These are phyloP conservation scores for Coleophoma eucalyptorum DNA, from an alignment of 2,329 filamentous ascomycete genomes.

Conservation along the genomic window DNA sequence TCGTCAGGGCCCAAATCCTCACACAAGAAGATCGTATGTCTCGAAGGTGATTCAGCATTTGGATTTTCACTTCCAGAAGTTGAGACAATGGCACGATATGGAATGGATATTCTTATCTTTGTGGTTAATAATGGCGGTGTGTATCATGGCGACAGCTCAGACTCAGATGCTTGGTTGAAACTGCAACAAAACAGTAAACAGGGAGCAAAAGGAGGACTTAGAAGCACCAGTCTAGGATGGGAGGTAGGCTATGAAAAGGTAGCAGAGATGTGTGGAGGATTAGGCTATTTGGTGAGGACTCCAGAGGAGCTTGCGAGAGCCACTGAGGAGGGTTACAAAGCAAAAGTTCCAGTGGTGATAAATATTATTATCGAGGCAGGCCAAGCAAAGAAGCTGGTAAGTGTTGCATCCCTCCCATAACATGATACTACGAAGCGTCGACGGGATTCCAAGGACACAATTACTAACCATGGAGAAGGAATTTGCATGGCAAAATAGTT, in stretches of 20 bases:
- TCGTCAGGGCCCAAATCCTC: slow-evolving; percentile 9
- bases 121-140: slow-evolving; percentile 52
- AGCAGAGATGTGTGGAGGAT: slow-evolving; percentile 49
- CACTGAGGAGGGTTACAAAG: slow-evolving; percentile 44
- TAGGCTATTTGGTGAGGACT: slow-evolving; percentile 45
- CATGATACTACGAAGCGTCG: not conserved
- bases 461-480: slow-evolving; percentile 13
- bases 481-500: slow-evolving; percentile 27
- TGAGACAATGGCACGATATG: slow-evolving; percentile 51
- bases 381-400: slow-evolving; percentile 34
- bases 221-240: slow-evolving; percentile 46
- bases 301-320: slow-evolving; percentile 46
- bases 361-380: slow-evolving; percentile 53
- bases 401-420: slow-evolving; percentile 2
- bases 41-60: slow-evolving; percentile 53
- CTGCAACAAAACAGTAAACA: slow-evolving; percentile 34
- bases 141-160: slow-evolving; percentile 38
- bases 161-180: slow-evolving; percentile 37
- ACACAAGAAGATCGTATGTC: slow-evolving; percentile 48
- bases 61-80: slow-evolving; percentile 52
- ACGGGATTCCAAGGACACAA: not conserved
- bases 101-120: slow-evolving; percentile 50
- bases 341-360: slow-evolving; percentile 43
- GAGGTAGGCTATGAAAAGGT: slow-evolving; percentile 52
- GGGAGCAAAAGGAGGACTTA: slow-evolving; percentile 19